Percentiles rank a stretch among this genome's conserved stretches.
Evolutionary conservation across 164 flowering plant species (phyloP).

Genomic region (Macadamia tetraphylla): DNA sequence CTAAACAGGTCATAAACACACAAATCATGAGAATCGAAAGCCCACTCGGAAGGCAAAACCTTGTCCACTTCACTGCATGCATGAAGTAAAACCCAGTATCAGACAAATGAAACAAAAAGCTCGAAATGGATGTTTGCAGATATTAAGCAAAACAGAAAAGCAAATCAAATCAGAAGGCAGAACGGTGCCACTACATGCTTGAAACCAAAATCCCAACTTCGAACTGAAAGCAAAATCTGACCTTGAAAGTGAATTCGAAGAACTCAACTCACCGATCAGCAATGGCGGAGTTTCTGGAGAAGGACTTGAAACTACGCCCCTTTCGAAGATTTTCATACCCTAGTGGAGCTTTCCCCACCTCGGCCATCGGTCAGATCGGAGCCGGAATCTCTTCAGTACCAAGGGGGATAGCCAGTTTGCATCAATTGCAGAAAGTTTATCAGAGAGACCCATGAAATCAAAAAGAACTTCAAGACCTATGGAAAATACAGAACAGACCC

Average conservation of each 20-base stretch:
- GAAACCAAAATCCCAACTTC: not conserved
- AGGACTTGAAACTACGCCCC: slow-evolving; percentile 5
- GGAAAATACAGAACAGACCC: not conserved
- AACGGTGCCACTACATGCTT: not conserved
- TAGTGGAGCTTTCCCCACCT: not conserved
- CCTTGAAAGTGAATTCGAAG: not conserved
- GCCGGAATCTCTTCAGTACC: slow-evolving; percentile 21
- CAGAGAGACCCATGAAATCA: slow-evolving; percentile 18
- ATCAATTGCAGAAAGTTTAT: slow-evolving; percentile 20
- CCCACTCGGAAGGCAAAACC: not conserved
- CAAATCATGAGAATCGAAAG: not conserved
- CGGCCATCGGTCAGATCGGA: slow-evolving; percentile 23
- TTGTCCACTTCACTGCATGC: slow-evolving; percentile 4
- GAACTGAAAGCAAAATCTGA: not conserved
- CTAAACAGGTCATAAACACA: too few relatives aligned
- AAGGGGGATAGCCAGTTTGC: slow-evolving; percentile 20
- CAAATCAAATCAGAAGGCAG: not conserved
- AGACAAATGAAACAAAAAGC: not conserved
- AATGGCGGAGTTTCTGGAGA: slow-evolving; percentile 4
- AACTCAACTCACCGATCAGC: slow-evolving; percentile 18
- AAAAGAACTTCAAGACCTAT: not conserved
- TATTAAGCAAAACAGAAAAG: not conserved
- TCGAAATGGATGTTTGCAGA: not conserved
- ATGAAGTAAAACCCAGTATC: not conserved
- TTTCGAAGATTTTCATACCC: slow-evolving; percentile 13